Base-by-base conservation (phyloP, 129 eudicot species). In the Smallanthus sonchifolius region DNA sequence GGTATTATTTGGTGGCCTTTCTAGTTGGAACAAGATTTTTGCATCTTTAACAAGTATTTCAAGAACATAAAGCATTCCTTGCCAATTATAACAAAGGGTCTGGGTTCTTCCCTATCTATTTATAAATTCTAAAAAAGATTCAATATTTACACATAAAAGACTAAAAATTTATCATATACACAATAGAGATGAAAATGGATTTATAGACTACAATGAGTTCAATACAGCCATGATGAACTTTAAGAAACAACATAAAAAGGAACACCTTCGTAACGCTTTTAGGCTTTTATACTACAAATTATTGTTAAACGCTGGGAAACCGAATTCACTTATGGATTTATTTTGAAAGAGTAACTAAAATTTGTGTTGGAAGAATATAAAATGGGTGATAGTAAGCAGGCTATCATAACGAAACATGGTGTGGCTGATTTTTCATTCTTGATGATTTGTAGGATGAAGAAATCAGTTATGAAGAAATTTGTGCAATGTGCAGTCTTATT, bases 211-310 rank as follows among this genome's bases (percentile, higher is more conserved):
- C 83, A 79, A 79, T 19, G 96, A 92, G 88, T 92, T 89, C 76
- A 75, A 83, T 16, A 90, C 91, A 39, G 92, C 96, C 44, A 92
- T 95, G 64, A 89, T 86, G 89, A 90, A 89, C 81, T 83, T 88
- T 71, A 80, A 77, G 78, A 83, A 75, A 79, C 78, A 81, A 36
- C 91, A 90, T 75, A 84, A 86, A 51, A 89, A 89, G n/a, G 92
- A 89, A 56, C 65, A 92, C 37, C 82, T 89, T 19, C 76, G 77
- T 82, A 77, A 81, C 69, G 92, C 91, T 48, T 89, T 92, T 65
- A 75, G 82, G 28, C 78, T 61, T 75, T 65, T 65, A 57, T 19
- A 57, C 24, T 57, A 30, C 7, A 30, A 10, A 2, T 48, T 20
- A 15, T 9, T 43, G 40, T 30, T 60, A 28, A 4, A 7, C 44